Percentiles rank a stretch among this genome's conserved stretches.
phyloP scores from a whole-genome alignment of 495 filamentous ascomycete genomes.

The Penicillium pulvis region DNA sequence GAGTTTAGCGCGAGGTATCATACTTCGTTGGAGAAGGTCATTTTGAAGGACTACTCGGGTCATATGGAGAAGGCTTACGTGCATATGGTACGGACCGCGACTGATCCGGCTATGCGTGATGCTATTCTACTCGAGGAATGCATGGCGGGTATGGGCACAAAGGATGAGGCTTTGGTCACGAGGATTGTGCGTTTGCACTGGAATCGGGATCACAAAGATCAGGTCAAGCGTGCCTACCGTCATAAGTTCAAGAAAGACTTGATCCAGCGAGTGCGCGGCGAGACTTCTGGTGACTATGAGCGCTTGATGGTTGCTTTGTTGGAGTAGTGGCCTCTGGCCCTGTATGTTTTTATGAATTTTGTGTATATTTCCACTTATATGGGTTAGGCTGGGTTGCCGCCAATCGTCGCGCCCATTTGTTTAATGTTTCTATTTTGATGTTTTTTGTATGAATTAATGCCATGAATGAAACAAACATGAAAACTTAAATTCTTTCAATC shows the following conservation, averaged over 20 bases:
- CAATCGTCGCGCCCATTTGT: background rate
- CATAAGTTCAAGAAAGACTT: slow-evolving; percentile 64
- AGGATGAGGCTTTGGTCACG: slow-evolving; percentile 75
- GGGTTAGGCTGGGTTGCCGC: background rate
- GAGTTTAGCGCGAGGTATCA: slow-evolving; percentile 69
- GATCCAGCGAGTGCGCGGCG: slow-evolving; percentile 65
- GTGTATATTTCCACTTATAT: background rate
- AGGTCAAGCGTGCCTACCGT: slow-evolving; percentile 73
- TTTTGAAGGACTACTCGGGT: slow-evolving; percentile 80
- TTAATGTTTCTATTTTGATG: background rate
- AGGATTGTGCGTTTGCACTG: slow-evolving; percentile 78
- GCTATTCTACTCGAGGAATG: slow-evolving; percentile 77
- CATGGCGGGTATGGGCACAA: slow-evolving; percentile 86
- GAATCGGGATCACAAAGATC: slow-evolving; percentile 68
- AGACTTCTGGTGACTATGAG: slow-evolving; percentile 88
- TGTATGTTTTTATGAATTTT: background rate
- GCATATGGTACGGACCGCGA: slow-evolving; percentile 71
- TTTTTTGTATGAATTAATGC: background rate
- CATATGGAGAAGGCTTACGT: slow-evolving; percentile 90
- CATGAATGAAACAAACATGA: background rate
- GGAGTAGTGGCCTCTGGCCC: slow-evolving; percentile 23
- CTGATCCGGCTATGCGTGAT: slow-evolving; percentile 80
- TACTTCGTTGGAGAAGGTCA: slow-evolving; percentile 65
- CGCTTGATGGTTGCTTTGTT: slow-evolving; percentile 50
- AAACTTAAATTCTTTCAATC: too few relatives aligned